These are phyloP conservation scores for Acanthamoeba rhysodes DNA, from an alignment of 208 protist species.

Conservation along the genomic window DNA sequence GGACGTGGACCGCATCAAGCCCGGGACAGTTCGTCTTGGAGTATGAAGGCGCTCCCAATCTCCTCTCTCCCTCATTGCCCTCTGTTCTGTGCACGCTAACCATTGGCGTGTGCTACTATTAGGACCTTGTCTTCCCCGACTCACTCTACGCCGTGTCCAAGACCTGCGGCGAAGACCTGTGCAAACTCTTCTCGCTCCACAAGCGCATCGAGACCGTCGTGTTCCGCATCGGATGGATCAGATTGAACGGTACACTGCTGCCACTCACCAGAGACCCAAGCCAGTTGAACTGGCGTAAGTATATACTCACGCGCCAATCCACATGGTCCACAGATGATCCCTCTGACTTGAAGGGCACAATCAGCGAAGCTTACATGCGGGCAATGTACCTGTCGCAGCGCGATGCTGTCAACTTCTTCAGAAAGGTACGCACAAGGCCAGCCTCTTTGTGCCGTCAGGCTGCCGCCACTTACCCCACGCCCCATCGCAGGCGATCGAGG, in stretches of 20 bases:
- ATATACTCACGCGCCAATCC: too few species aligned
- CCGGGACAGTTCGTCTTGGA: background rate
- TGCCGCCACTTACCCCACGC: too few species aligned
- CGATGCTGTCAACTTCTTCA: slow-evolving; percentile 3
- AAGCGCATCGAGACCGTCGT: background rate
- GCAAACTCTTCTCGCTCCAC: slow-evolving; percentile 33
- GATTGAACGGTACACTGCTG: background rate
- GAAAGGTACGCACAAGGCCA: background rate
- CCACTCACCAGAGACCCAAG: background rate
- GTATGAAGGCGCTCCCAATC: background rate
- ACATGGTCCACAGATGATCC: slow-evolving; percentile 25
- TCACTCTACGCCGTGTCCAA: slow-evolving; percentile 30
- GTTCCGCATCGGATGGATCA: slow-evolving; percentile 43
- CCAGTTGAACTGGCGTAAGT: too few species aligned
- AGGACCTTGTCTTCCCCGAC: slow-evolving; percentile 34
- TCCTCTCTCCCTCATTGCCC: background rate
- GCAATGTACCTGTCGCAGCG: slow-evolving; percentile 44
- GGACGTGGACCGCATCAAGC: background rate
- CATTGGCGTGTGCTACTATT: background rate
- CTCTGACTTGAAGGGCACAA: background rate
- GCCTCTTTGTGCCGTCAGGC: background rate
- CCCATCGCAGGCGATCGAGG: background rate
- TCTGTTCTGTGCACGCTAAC: background rate
- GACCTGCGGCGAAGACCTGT: background rate
- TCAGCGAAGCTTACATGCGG: slow-evolving; percentile 19